A percentile compares a stretch with the other conserved stretches of the same genome.
phyloP scores from a whole-genome alignment of 495 filamentous ascomycete genomes.

The Penicillium pancosmium region DNA sequence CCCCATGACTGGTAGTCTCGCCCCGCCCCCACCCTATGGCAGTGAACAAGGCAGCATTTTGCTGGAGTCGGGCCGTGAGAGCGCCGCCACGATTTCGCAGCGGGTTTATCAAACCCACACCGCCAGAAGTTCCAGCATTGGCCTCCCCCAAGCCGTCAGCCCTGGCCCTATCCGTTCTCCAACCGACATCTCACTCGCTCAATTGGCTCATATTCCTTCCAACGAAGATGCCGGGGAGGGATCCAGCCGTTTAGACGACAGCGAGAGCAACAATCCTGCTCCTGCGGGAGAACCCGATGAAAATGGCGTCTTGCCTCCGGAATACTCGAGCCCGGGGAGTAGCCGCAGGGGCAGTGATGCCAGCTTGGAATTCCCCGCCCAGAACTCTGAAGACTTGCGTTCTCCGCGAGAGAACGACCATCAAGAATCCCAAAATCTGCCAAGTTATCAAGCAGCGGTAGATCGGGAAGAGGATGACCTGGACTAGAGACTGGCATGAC shows the following conservation, averaged over 20 bases:
- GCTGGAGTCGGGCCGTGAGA: constrained; percentile 80
- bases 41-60: constrained; percentile 95
- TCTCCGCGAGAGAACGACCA: constrained; percentile 40
- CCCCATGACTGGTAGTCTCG: constrained; percentile 92
- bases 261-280: constrained; percentile 22
- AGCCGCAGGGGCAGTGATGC: constrained; percentile 58
- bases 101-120: constrained; percentile 56
- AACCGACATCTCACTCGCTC: constrained; percentile 94
- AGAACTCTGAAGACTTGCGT: constrained; percentile 20
- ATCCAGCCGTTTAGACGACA: constrained; percentile 57
- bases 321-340: constrained; percentile 71
- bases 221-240: constrained; percentile 78
- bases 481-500: constrained; percentile 30
- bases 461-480: constrained; percentile 23
- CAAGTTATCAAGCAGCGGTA: constrained; percentile 30
- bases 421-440: constrained; percentile 16
- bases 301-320: constrained; percentile 58
- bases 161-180: constrained; percentile 89
- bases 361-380: constrained; percentile 31
- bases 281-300: constrained; percentile 14
- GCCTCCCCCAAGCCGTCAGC: constrained; percentile 72
- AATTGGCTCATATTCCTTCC: constrained; percentile 68
- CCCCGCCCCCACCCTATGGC: constrained; percentile 94
- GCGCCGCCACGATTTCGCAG: constrained; percentile 57
- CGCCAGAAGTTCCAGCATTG: constrained; percentile 53